Base-by-base conservation (phyloP, 345 rosid genomes). In the Brassica incana region DNA sequence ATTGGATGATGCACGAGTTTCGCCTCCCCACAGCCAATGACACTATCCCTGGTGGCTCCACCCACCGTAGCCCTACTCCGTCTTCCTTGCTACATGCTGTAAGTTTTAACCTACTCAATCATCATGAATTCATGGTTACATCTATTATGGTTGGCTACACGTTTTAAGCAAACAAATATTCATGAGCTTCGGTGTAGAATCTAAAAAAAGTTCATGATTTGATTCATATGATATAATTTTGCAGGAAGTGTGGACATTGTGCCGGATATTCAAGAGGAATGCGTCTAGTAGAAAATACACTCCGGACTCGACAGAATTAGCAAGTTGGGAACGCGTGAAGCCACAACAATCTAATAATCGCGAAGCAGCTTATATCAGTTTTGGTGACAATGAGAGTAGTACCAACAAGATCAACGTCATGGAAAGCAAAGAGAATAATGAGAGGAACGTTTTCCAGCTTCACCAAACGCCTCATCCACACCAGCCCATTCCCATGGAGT, bases 1-100 rank as follows among this genome's bases (percentile, higher is more conserved):
- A 92, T 60, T 95, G 99, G 99, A 95, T 95, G 99, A 95, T 95
- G 99, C 93, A 95, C 23, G 99, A 95, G 81, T 95, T 95, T 85
- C 97, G 99, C 74, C 96, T 95, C 23, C 96, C 98, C 3, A 25
- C 83, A 1, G 59, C 58, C 18, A 71, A 75, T 61, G 79, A 71
- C 77, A 73, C 32, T 72, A 59, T 72, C 74, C 65, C 67, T 6
- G 78, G 75, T 67, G 67, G 27, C 7, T 38, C 71, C 27, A 77
- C 63, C 9, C 8, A 25, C 15, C 67, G 40, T 20, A 60, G 76
- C 63, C 81, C 84, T 67, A 77, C 81, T 36, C 30, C 80, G 14
- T 20, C 77, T 64, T 71, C 81, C 30, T 5, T 74, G 12, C 85
- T 67, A 78, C 91, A 90, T 76, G 97, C 94, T 14, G 99, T 94